Base-by-base conservation (phyloP, 306 rosid genomes). In the Arachis hypogaea region DNA sequence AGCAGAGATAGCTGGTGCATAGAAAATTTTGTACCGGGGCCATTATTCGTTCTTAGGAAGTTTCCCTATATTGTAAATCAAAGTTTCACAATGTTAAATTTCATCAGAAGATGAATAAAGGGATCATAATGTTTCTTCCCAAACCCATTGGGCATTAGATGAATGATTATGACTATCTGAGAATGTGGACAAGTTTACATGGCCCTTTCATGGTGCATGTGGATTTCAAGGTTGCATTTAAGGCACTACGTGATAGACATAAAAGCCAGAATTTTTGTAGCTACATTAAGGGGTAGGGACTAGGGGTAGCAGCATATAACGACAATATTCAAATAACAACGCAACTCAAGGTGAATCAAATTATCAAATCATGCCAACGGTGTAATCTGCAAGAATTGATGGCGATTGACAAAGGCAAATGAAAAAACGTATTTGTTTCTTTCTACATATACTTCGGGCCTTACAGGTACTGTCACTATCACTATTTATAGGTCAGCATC, bases 41-140 rank as follows among this genome's bases (percentile, higher is more conserved):
- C 38, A 33, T 12, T 70, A 76, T 63, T 74, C 41, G 66, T 52
- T 74, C 69, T 68, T 59, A 73, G 74, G 74, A 71, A 70, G 69
- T 67, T 69, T 45, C 56, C 69, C 59, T 49, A 54, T 56, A 38
- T 62, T 77, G 92, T 84, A 87, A 78, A 85, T 86, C 80, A 59
- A 59, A 68, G 62, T 79, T 78, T 81, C 78, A 81, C 74, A 69
- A 79, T 71, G 76, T 67, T 72, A 67, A 45, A 61, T 76, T 84
- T 84, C 92, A 78, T 87, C 88, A 38, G 42, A 83, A 65, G 82
- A 82, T 80, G 87, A 90, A 87, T 84, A 83, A 88, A 71, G 51
- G 69, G 75, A 38, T 66, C 47, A 64, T 63, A 67, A 77, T 75
- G 38, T 68, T 72, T 63, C 29, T 66, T 29, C 4, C 38, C 38